Conservation (phyloP, 1,284 basidiomycete species). For the Pseudozyma hubeiensis region DNA sequence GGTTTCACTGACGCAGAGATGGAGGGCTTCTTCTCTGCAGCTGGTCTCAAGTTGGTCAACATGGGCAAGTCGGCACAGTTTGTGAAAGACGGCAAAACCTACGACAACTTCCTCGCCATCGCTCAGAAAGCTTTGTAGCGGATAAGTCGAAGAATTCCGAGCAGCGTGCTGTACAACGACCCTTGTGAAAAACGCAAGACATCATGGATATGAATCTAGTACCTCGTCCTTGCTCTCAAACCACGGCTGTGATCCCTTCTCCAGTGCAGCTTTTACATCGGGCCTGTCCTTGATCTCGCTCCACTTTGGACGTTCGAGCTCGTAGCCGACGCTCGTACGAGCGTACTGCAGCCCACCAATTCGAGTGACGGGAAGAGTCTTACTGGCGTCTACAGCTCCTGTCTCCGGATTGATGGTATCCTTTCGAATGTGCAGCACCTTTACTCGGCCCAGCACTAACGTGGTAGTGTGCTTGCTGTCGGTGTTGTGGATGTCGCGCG, state of each 20-base stretch:
- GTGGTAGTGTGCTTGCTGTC: conserved; percentile 55
- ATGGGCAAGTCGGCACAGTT: conserved; percentile 42
- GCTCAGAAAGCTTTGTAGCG: conserved; percentile 24
- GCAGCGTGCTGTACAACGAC: too few relatives aligned
- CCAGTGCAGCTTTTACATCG: conserved; percentile 44
- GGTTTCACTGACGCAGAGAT: conserved; percentile 40
- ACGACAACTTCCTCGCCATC: conserved; percentile 46
- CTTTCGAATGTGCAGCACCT: conserved; percentile 54
- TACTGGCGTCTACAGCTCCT: conserved; percentile 45
- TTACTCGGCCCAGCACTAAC: conserved; percentile 51
- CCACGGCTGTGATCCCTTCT: conserved; percentile 26
- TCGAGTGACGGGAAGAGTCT: conserved; percentile 51
- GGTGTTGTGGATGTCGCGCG: conserved; percentile 46
- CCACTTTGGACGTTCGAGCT: conserved; percentile 54
- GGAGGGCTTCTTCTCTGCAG: conserved; percentile 35
- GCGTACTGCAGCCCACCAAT: conserved; percentile 56
- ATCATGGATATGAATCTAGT: conserved; percentile 35
- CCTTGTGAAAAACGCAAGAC: too few relatives aligned
- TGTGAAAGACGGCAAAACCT: conserved; percentile 29
- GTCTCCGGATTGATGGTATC: conserved; percentile 51
- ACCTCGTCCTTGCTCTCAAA: conserved; percentile 45
- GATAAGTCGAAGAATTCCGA: too few relatives aligned
- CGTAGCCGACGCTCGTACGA: conserved; percentile 41
- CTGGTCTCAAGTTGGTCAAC: conserved; percentile 33
- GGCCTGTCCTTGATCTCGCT: conserved; percentile 32